Conservation (phyloP, 2,329 filamentous ascomycete genomes). For the Stagonosporopsis vannaccii region DNA sequence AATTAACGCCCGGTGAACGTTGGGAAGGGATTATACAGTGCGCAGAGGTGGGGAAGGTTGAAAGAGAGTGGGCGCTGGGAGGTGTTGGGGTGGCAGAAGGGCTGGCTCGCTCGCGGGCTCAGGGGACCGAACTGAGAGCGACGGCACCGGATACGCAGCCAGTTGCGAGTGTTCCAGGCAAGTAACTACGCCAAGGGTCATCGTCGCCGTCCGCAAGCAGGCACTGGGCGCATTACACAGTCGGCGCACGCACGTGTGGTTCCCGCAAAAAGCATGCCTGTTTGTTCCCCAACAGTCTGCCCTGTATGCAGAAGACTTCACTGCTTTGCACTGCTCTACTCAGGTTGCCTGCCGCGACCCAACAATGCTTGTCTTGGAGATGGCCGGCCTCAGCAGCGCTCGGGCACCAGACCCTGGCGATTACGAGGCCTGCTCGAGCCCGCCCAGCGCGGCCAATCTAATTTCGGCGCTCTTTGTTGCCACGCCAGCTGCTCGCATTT, state of each 20-base stretch:
- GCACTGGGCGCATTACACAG: constrained; percentile 3
- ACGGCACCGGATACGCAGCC: constrained; percentile 13
- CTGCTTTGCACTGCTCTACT: not conserved
- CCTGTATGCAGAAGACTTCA: not conserved
- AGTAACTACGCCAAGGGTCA: constrained; percentile 8
- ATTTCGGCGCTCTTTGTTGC: constrained; percentile 23
- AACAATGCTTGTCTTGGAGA: constrained; percentile 10
- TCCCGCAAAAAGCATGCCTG: not conserved
- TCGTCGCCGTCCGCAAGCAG: constrained; percentile 6
- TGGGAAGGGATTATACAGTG: constrained; percentile 8
- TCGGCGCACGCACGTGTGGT: constrained; percentile 4
- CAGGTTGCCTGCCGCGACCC: constrained; percentile 1
- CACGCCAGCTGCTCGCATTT: constrained; percentile 22
- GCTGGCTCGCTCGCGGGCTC: constrained; percentile 4
- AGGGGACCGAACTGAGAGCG: constrained; percentile 2
- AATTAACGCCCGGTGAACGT: constrained; percentile 3
- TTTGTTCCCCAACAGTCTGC: not conserved
- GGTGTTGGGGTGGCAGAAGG: constrained; percentile 5
- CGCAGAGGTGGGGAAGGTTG: constrained; percentile 9
- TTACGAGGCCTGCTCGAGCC: constrained; percentile 25
- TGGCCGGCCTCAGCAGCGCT: constrained; percentile 8
- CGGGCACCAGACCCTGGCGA: constrained; percentile 20
- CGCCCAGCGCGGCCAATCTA: constrained; percentile 23
- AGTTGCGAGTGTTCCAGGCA: constrained; percentile 5
- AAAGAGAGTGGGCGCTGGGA: constrained; percentile 14